Evolutionary conservation across 2,329 filamentous ascomycete species (phyloP).

Genomic region (Ophiostoma triangulosporum): DNA sequence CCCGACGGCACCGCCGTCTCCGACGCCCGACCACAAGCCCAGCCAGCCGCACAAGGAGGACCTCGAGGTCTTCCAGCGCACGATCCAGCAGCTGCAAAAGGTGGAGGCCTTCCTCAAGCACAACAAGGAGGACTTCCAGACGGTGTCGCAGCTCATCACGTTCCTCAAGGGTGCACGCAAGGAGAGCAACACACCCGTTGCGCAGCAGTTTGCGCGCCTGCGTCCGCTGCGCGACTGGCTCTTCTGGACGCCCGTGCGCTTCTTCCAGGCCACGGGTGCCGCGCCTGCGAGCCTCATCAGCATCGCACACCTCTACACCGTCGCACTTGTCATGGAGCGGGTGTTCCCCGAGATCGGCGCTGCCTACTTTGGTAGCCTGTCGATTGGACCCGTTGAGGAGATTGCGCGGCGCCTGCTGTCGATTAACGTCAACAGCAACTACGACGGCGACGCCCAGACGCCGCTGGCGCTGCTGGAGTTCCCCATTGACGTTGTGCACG

Average conservation of each 20-base stretch:
- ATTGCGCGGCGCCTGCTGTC: conserved; percentile 65
- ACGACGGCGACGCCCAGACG: conserved; percentile 37
- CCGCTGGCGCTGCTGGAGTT: conserved; percentile 58
- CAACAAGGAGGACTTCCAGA: conserved; percentile 54
- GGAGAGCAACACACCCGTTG: conserved; percentile 53
- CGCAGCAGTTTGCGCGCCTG: conserved; percentile 80
- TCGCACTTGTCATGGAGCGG: conserved; percentile 75
- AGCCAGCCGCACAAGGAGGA: conserved; percentile 56
- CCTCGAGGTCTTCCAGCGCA: conserved; percentile 51
- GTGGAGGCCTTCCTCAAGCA: conserved; percentile 56
- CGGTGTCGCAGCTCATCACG: conserved; percentile 54
- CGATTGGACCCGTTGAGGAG: conserved; percentile 70
- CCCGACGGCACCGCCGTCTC: conserved; percentile 50
- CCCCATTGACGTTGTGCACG: conserved; percentile 53
- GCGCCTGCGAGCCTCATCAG: conserved; percentile 70
- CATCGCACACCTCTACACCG: conserved; percentile 82
- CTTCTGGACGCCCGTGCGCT: conserved; percentile 84
- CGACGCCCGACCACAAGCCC: conserved; percentile 45
- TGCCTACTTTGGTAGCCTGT: conserved; percentile 72
- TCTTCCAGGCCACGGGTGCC: conserved; percentile 59
- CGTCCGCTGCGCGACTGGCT: conserved; percentile 84
- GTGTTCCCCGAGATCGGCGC: conserved; percentile 85
- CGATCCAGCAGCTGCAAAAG: conserved; percentile 52
- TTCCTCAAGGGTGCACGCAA: conserved; percentile 62
- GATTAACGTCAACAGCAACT: conserved; percentile 46